Conservation (phyloP, 2,329 filamentous ascomycete species). For the Monosporascus sp. region DNA sequence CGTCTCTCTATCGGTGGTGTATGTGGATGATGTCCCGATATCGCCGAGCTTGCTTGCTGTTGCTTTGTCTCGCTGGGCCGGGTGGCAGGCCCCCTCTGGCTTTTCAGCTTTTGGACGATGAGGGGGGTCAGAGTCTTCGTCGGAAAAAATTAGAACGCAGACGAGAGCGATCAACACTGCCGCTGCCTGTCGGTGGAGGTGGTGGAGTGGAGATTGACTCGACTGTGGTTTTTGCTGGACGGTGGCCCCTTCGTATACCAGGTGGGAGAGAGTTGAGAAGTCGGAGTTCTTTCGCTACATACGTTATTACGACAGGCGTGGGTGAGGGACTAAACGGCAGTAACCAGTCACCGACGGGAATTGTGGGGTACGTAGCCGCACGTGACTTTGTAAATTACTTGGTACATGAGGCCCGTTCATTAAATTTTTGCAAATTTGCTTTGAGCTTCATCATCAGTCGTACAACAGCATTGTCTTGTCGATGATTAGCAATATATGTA, state of each 20-base stretch:
- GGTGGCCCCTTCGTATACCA: neutral
- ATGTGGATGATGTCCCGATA: too few relatives aligned
- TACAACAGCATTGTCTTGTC: too few relatives aligned
- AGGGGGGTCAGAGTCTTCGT: neutral
- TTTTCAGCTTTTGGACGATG: too few relatives aligned
- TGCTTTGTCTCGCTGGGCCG: too few relatives aligned
- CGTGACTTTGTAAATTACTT: neutral
- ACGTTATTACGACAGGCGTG: neutral
- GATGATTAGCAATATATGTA: too few relatives aligned
- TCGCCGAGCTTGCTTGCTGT: too few relatives aligned
- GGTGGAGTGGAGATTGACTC: conserved; percentile 1
- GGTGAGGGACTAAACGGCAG: neutral
- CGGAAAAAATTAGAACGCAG: neutral
- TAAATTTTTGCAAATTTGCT: neutral
- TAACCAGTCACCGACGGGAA: neutral
- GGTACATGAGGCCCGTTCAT: neutral
- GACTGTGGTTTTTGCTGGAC: neutral
- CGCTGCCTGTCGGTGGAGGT: neutral
- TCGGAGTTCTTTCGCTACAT: neutral
- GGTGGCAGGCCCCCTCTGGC: too few relatives aligned
- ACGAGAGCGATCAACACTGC: neutral
- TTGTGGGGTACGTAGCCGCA: neutral
- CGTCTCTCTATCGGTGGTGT: neutral
- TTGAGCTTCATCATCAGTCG: conserved; percentile 15
- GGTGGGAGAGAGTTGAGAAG: conserved; percentile 1